Percentiles rank a stretch among this genome's conserved stretches.
These are phyloP conservation scores for Zygoascus biomembranicola DNA, from an alignment of 805 yeast genomes.

Conservation along the genomic window DNA sequence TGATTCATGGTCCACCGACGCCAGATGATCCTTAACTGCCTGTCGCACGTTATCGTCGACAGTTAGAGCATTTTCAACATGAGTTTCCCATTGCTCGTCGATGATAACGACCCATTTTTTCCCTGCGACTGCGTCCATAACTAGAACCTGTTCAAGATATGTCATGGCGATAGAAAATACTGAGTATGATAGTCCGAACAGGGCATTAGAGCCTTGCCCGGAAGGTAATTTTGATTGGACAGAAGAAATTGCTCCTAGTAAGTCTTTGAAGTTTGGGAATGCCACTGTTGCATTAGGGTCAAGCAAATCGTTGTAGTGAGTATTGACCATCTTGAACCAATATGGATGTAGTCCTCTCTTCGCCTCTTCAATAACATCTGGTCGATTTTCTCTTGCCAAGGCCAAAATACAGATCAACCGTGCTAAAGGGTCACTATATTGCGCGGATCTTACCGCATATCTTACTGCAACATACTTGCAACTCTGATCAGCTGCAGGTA, in stretches of 20 bases:
- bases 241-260: conserved; percentile 26
- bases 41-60: conserved; percentile 46
- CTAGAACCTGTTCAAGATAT: conserved; percentile 51
- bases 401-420: conserved; percentile 63
- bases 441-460: conserved; percentile 53
- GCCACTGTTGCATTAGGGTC: conserved; percentile 12
- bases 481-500: conserved; percentile 37
- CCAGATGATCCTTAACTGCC: conserved; percentile 21
- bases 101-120: conserved; percentile 47
- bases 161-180: conserved; percentile 33
- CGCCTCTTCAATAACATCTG: conserved; percentile 77
- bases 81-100: conserved; percentile 67
- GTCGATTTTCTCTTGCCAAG: conserved; percentile 44
- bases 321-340: conserved; percentile 53
- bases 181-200: conserved; percentile 9
- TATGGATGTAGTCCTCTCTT: conserved; percentile 73
- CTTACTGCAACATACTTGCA: conserved; percentile 60
- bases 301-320: conserved; percentile 25
- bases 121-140: conserved; percentile 54
- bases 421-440: conserved; percentile 60
- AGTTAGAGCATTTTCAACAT: conserved; percentile 62
- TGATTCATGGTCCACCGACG: conserved; percentile 2
- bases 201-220: neutral
- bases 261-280: conserved; percentile 48
- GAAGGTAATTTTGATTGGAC: conserved; percentile 5